Evolutionary conservation across 495 filamentous ascomycete genomes (phyloP), one percentile per base, ranked within the genome.

Genomic region (Hypoxylon crocopeplum): DNA sequence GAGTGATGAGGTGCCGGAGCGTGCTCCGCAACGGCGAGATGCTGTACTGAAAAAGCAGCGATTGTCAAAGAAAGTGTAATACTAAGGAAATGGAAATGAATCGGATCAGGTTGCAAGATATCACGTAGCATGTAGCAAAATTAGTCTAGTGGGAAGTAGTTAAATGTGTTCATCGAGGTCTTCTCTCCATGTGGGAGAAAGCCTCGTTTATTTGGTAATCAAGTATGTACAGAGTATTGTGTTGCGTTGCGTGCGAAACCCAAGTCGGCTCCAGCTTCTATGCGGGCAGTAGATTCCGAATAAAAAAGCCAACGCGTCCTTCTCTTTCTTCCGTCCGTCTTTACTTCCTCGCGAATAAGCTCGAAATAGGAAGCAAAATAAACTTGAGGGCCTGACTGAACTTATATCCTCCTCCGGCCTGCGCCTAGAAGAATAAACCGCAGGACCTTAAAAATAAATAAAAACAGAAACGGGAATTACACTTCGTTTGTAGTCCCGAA

Each of bases 401-500:
- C 34, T 40, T 33, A 42, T 16, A 32, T 49, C 60, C 54, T 29
- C 5, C 25, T 10, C 5, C 10, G 5, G 37, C 52, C 54, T 59
- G 48, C 54, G 54, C 55, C 60, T 5, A 29, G 37, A 40, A 37
- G 19, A n/a, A n/a, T n/a, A n/a, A n/a, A n/a, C n/a, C 48, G 55
- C 55, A 50, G 44, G 13, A 52, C 45, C 21, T 20, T 33, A 49
- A 47, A 48, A 59, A 39, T n/a, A n/a, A n/a, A n/a, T n/a, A n/a
- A n/a, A n/a, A n/a, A n/a, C n/a, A n/a, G n/a, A n/a, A n/a, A n/a
- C n/a, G n/a, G n/a, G n/a, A n/a, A n/a, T n/a, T n/a, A n/a, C n/a
- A n/a, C n/a, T n/a, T n/a, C n/a, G n/a, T n/a, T n/a, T n/a, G n/a
- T n/a, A n/a, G n/a, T n/a, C n/a, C n/a, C n/a, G n/a, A n/a, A n/a